Evolutionary conservation across 495 filamentous ascomycete species (phyloP).

Genomic region (Penicillium bovifimosum): DNA sequence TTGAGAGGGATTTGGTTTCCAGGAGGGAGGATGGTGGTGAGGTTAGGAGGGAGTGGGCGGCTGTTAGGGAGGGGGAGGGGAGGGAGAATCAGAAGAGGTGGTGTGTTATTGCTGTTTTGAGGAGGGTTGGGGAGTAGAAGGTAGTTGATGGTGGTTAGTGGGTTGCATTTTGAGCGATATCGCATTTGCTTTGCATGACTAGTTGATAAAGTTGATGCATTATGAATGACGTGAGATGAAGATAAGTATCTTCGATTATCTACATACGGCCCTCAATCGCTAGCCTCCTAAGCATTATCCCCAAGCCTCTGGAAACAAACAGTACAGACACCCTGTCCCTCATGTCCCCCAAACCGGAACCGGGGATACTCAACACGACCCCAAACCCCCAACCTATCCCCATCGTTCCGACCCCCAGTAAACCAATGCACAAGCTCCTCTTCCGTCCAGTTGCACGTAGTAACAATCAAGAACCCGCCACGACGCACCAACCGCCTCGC

Average conservation of each 20-base stretch:
- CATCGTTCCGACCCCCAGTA: slow-evolving; percentile 27
- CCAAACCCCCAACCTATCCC: slow-evolving; percentile 47
- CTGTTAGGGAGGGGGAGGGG: slow-evolving; percentile 63
- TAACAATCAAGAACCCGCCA: slow-evolving; percentile 74
- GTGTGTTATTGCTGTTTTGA: slow-evolving; percentile 68
- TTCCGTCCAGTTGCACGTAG: slow-evolving; percentile 98
- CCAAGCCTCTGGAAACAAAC: slow-evolving; percentile 57
- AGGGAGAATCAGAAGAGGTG: slow-evolving; percentile 64
- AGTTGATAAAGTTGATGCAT: neutral
- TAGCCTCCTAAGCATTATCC: neutral
- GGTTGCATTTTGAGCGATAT: slow-evolving; percentile 1
- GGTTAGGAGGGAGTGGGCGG: slow-evolving; percentile 64
- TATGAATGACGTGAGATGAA: neutral
- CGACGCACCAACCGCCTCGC: slow-evolving; percentile 59
- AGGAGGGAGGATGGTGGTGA: slow-evolving; percentile 42
- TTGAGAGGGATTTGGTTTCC: slow-evolving; percentile 68
- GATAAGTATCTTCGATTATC: neutral
- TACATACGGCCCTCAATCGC: neutral
- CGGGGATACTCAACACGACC: slow-evolving; percentile 72
- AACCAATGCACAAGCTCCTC: slow-evolving; percentile 78
- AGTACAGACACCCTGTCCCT: slow-evolving; percentile 79
- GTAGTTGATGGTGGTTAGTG: neutral
- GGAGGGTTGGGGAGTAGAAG: slow-evolving; percentile 20
- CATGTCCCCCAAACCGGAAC: slow-evolving; percentile 80
- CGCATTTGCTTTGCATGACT: neutral